These are phyloP conservation scores for Erysimum pusillum DNA, from an alignment of 441 rosid species.

Conservation along the genomic window DNA sequence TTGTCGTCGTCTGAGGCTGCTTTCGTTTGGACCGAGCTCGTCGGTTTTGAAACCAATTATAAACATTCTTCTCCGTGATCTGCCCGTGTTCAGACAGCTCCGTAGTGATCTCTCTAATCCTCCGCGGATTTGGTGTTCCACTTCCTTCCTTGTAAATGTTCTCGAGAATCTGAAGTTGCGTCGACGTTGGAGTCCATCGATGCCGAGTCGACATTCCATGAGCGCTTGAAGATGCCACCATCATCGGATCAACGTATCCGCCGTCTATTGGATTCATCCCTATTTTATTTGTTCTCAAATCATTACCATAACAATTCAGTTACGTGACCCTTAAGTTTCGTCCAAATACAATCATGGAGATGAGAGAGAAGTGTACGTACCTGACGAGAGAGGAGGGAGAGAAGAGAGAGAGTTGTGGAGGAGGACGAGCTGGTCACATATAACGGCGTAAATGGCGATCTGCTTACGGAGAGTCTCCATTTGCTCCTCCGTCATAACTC, in stretches of 20 bases:
- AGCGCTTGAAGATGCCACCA: constrained; percentile 59
- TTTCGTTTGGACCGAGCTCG: constrained; percentile 80
- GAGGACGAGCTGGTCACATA: constrained; percentile 76
- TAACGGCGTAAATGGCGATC: constrained; percentile 67
- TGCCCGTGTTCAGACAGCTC: constrained; percentile 74
- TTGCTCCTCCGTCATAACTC: constrained; percentile 92
- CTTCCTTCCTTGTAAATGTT: constrained; percentile 63
- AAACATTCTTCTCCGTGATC: constrained; percentile 77
- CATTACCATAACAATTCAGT: constrained; percentile 2
- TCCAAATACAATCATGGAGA: background rate
- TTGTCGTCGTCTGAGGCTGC: constrained; percentile 44
- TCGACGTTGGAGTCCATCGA: constrained; percentile 81
- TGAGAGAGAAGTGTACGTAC: constrained; percentile 16
- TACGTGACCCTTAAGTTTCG: constrained; percentile 41
- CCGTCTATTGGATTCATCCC: constrained; percentile 42
- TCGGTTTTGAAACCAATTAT: constrained; percentile 90
- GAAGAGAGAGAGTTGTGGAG: constrained; percentile 65
- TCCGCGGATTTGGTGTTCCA: constrained; percentile 70
- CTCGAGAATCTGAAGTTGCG: constrained; percentile 79
- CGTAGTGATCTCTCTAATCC: constrained; percentile 68
- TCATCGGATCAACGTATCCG: constrained; percentile 62
- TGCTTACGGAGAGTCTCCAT: constrained; percentile 83
- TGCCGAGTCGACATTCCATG: constrained; percentile 75
- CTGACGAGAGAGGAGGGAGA: constrained; percentile 32
- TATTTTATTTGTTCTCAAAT: constrained; percentile 13